Conservation (phyloP, 2,329 filamentous ascomycete genomes). For the Orbilia brochopaga region DNA sequence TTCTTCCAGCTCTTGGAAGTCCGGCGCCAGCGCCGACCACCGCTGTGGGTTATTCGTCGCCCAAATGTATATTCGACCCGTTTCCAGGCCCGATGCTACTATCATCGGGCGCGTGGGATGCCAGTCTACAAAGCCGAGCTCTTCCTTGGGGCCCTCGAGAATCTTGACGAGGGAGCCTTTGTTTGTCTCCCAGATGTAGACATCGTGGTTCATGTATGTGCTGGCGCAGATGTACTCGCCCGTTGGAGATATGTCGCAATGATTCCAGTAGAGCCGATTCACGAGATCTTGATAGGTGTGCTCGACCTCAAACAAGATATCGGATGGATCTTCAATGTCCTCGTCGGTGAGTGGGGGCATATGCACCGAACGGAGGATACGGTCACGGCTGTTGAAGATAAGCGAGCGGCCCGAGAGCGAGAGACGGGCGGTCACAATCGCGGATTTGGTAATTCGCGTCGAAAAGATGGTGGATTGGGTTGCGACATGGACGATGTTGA, state of each 20-base stretch:
- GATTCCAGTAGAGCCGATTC: conserved; percentile 93
- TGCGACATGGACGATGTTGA: conserved; percentile 89
- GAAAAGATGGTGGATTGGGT: conserved; percentile 86
- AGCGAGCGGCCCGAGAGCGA: conserved; percentile 84
- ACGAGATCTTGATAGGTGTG: conserved; percentile 99
- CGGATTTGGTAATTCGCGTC: conserved; percentile 82
- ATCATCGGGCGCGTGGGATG: conserved; percentile 86
- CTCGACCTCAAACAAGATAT: conserved; percentile 86
- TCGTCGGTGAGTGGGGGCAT: conserved; percentile 65
- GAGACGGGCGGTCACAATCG: conserved; percentile 85
- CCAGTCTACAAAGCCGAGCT: conserved; percentile 96
- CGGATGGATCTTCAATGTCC: conserved; percentile 65
- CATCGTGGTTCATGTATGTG: conserved; percentile 97
- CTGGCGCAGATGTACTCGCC: conserved; percentile 96
- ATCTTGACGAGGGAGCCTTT: conserved; percentile 96
- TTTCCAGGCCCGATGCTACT: conserved; percentile 89
- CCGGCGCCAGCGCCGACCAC: conserved; percentile 94
- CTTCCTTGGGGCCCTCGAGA: conserved; percentile 93
- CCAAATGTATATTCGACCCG: conserved; percentile 93
- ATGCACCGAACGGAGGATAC: conserved; percentile 90
- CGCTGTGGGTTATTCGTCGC: conserved; percentile 92
- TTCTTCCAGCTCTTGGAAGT: conserved; percentile 97
- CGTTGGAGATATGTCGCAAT: conserved; percentile 90
- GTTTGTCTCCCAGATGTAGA: conserved; percentile 96
- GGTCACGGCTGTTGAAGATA: conserved; percentile 90